Base-by-base conservation (phyloP, 225 moss, liverwort and hornwort genomes). In the Thuidium tamariscinum region DNA sequence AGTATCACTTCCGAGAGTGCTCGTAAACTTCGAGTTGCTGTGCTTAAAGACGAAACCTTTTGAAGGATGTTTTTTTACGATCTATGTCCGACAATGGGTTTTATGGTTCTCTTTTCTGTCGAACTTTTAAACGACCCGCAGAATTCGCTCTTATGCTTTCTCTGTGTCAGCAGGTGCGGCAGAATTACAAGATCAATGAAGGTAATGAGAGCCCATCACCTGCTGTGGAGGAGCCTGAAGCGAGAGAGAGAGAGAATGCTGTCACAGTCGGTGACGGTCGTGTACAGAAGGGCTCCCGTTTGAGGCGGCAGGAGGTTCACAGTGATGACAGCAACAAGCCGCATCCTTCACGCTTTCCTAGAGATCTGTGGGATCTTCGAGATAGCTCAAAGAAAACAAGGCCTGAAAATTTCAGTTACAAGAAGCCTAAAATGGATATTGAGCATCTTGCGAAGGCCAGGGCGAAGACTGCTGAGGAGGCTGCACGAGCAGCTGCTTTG, bases 401-500 rank as follows among this genome's bases (percentile, higher is more conserved):
- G 91, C 95, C 97, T 49, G 95, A 97, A 13, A 78, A 89, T 36
- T 80, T 83, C 70, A 81, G 73, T 36, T 88, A 90, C 63, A 99
- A 96, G 91, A 99, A 94, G 88, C 91, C 92, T 8, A 97, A 95
- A 89, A 91, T 91, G 91, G 93, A 95, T 69, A 95, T 97, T 52
- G 92, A 95, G 78, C 96, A 97, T 68, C 89, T 95, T 88, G 95
- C 99, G 7, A 94, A 92, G 91, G 91, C 95, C 41, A 96, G 93
- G 85, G 97, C 95, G 83, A 97, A 89, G 86, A 97, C 96, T 87
- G 95, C 99, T 7, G 96, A 99, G 91, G 99, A 99, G 90, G 97
- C 99, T 51, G 97, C 99, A 17, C 95, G 96, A 62, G 97, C 95
- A 83, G 99, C 99, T 20, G 97, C 97, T 51, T 87, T 95, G 89